These are phyloP conservation scores for Pythium biforme DNA, from an alignment of 352 stramenopile genomes.

Conservation along the genomic window DNA sequence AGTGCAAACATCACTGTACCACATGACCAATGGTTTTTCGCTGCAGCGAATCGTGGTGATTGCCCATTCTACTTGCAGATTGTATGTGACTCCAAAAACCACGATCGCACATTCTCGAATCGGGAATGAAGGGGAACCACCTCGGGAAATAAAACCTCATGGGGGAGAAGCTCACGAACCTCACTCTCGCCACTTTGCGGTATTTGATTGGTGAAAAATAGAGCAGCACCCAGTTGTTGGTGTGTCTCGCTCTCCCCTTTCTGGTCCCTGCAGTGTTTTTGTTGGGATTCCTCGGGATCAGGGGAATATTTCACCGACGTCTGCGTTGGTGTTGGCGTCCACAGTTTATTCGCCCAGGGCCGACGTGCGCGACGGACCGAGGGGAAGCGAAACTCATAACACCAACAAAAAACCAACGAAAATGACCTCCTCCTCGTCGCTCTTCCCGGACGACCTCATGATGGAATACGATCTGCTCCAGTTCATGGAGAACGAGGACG, in stretches of 20 bases:
- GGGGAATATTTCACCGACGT: constrained; percentile 12
- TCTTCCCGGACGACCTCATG: constrained; percentile 32
- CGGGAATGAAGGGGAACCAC: constrained; percentile 8
- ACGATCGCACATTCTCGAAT: constrained; percentile 22
- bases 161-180: constrained; percentile 14
- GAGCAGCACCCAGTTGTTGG: constrained; percentile 1
- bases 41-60: background rate
- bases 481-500: constrained; percentile 35
- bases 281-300: background rate
- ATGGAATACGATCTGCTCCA: constrained; percentile 38
- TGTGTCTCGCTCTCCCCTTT: too few relatives aligned
- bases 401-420: background rate
- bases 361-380: background rate
- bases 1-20: constrained; percentile 2
- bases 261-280: background rate
- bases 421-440: constrained; percentile 10
- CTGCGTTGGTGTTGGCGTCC: background rate
- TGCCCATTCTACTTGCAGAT: background rate
- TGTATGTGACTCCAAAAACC: constrained; percentile 4
- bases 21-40: background rate
- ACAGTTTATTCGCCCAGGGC: constrained; percentile 18
- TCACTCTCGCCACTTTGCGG: background rate
- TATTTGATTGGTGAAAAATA: background rate
- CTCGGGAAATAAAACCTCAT: constrained; percentile 28
- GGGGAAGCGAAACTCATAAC: background rate